Evolutionary conservation across 2,329 filamentous ascomycete species (phyloP), one percentile per base, ranked within the genome.

Genomic region (Metarhizium robertsii): DNA sequence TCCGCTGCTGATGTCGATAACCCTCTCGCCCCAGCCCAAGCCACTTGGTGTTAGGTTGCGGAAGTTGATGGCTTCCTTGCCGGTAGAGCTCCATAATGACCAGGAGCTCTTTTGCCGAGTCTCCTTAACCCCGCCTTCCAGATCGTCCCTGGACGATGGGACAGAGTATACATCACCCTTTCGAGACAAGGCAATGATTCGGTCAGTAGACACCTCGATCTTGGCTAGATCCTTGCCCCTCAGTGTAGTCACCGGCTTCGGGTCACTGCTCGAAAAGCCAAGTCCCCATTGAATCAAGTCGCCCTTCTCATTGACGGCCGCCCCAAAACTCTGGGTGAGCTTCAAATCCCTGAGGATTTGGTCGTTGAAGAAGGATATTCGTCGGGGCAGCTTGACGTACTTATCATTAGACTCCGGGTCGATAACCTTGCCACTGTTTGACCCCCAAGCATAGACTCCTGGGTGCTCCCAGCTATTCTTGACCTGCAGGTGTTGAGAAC

Each of bases 401-500:
- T 76, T 74, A 54, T 96, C 91, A 53, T 86, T 79, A 8, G 88
- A 92, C 59, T 87, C 85, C 1, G 92, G 91, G 46, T 92, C 91
- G 42, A 88, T 89, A n/a, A 96, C 92, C 62, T 81, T 81, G 58
- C 91, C 90, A 16, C 77, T 75, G 65, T 99, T 99, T 18, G 87
- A 90, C 0, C 94, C 94, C 92, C 94, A 99, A 5, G 87, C 84
- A 71, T 95, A 97, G 0, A 97, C 87, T 2, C 92, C 94, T 0
- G 94, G 92, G 58, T 88, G 85, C 70, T 84, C 82, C 79, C 80
- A 84, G 70, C 89, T 95, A 66, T 83, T 84, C 73, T 88, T 90
- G 57, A 96, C 88, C 73, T 96, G 92, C 6, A 90, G 73, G 71
- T 95, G 90, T 68, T 95, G 90, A 11, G 88, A 89, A 66, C 88